Evolutionary conservation across 106 monocot genomes (phyloP), one percentile per base, ranked within the genome.

Genomic region (Allium sativum): DNA sequence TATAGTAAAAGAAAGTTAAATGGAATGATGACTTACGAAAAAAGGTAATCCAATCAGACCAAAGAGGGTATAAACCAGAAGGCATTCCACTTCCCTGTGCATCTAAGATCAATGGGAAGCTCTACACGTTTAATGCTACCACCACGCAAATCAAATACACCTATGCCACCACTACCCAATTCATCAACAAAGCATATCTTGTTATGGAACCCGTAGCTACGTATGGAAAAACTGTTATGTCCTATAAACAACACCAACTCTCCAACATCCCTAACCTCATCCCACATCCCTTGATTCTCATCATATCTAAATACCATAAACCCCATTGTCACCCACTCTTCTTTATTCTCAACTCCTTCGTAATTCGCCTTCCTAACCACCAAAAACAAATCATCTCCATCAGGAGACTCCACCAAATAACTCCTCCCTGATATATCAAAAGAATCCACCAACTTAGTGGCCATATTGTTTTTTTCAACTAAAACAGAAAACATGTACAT

Each of bases 301-400:
- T 53, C 53, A 12, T 17, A 18, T 16, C 18, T 53, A 18, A 14
- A 53, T 18, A 53, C 53, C 10, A 17, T 18, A 16, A 53, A 53
- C 15, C 48, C 31, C 31, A 31, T 31, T 31, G 31, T 31, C 31
- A 31, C 31, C 31, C 31, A 31, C 31, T 31, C 31, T 5, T 31
- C 31, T 31, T 31, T 31, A 31, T 31, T 31, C 31, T 50, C 15
- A 50, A 12, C 48, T 3, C 15, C 18, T 18, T 7, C 53, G 6
- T 53, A 53, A 53, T 16, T 8, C 15, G 53, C 15, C n/a, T 53
- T 53, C 53, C 48, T 50, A 1, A 16, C 10, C 18, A 53, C n/a
- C n/a, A 53, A 53, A 16, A 53, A 53, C n/a, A 53, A 18, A 18
- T 53, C 53, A 15, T 53, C 53, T 16, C 53, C 53, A 53, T 53